Percentiles rank a stretch among this genome's conserved stretches.
Evolutionary conservation across 257 asterid genomes (phyloP).

Genomic region (Nicotiana attenuata): DNA sequence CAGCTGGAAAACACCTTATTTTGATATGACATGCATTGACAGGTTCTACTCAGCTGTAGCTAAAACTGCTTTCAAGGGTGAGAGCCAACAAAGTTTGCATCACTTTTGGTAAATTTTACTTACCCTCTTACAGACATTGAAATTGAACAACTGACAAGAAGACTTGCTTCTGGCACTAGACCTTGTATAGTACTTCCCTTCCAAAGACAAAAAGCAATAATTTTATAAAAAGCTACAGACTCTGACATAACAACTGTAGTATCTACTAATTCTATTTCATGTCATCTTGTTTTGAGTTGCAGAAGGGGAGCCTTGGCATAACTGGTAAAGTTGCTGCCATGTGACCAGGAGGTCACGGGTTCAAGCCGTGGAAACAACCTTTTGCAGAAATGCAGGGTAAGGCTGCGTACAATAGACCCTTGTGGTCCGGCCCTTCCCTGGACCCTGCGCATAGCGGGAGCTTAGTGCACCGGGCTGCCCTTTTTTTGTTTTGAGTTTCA

Average conservation of each 20-base stretch:
- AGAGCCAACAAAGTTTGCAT: slow-evolving; percentile 87
- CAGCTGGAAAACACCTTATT: slow-evolving; percentile 18
- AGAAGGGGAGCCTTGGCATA: too few species aligned
- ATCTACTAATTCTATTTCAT: not conserved
- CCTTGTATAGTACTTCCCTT: not conserved
- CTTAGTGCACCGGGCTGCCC: too few species aligned
- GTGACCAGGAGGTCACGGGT: too few species aligned
- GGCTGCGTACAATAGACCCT: too few species aligned
- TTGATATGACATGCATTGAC: slow-evolving; percentile 31
- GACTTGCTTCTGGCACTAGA: not conserved
- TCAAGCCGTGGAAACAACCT: too few species aligned
- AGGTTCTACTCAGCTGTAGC: slow-evolving; percentile 97
- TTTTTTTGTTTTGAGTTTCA: slow-evolving; percentile 1
- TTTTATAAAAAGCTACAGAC: not conserved
- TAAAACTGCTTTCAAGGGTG: slow-evolving; percentile 94
- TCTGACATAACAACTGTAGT: not conserved
- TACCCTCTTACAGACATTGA: not conserved
- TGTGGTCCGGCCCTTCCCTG: too few species aligned
- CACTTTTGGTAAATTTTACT: slow-evolving; percentile 65
- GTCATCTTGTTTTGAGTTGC: slow-evolving; percentile 3
- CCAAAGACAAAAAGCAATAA: not conserved
- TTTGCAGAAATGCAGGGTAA: too few species aligned
- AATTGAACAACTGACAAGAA: not conserved
- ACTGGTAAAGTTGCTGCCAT: too few species aligned
- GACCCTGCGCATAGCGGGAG: too few species aligned